A percentile compares a stretch with the other conserved stretches of the same genome.
phyloP scores from a whole-genome alignment of 768 basidiomycete species.

The Fistulinella prunicolor region DNA sequence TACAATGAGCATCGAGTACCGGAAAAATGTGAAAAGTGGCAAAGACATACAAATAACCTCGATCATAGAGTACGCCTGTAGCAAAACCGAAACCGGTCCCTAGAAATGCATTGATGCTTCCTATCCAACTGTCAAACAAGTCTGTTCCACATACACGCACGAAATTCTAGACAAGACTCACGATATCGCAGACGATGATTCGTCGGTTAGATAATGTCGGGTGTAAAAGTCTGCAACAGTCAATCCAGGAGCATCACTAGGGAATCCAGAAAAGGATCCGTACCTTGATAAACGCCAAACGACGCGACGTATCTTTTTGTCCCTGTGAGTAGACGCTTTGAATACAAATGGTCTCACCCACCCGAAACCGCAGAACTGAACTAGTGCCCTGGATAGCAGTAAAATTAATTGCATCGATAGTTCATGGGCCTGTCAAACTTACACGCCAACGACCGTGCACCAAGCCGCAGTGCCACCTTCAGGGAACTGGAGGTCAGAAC shows the following conservation, averaged over 20 bases:
- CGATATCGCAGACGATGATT: constrained; percentile 37
- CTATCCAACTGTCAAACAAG: constrained; percentile 38
- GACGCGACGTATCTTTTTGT: constrained; percentile 31
- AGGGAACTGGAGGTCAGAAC: constrained; percentile 15
- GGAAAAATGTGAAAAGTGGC: neutral
- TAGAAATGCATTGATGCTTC: constrained; percentile 44
- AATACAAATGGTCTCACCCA: neutral
- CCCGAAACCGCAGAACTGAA: constrained; percentile 36
- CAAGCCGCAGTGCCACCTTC: constrained; percentile 30
- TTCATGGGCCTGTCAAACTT: constrained; percentile 1
- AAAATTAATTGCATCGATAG: neutral
- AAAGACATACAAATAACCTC: constrained; percentile 45
- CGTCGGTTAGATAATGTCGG: constrained; percentile 33
- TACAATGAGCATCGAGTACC: constrained; percentile 2
- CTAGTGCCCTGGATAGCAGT: constrained; percentile 22
- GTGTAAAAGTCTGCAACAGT: constrained; percentile 37
- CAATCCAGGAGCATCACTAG: neutral
- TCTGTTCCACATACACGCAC: neutral
- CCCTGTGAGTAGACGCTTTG: neutral
- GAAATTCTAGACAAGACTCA: constrained; percentile 17
- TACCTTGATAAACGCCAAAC: constrained; percentile 44
- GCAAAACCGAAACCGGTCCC: constrained; percentile 37
- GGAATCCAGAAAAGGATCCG: neutral
- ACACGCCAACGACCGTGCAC: constrained; percentile 25
- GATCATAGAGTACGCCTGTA: constrained; percentile 47